Evolutionary conservation across 192 early-diverging fungal species (phyloP).

Genomic region (Radiomyces spectabilis): DNA sequence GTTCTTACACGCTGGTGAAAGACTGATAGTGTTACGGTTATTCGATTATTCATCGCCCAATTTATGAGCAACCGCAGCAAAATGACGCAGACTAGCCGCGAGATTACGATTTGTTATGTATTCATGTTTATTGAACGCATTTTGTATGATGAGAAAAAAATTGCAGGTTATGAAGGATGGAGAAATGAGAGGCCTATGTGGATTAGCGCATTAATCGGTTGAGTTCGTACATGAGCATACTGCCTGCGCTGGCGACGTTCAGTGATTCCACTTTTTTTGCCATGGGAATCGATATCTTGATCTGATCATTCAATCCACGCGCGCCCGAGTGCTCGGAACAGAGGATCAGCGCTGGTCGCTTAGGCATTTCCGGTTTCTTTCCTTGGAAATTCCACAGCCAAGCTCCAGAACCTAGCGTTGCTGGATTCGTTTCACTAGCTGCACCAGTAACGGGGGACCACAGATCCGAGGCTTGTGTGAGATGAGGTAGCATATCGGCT

Average conservation of each 20-base stretch:
- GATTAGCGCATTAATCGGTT: slow-evolving; percentile 18
- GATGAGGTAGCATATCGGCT: slow-evolving; percentile 36
- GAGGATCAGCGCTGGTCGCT: slow-evolving; percentile 30
- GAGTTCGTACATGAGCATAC: slow-evolving; percentile 38
- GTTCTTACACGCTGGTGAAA: too few species aligned
- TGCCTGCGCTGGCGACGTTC: slow-evolving; percentile 35
- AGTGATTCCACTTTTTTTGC: slow-evolving; percentile 31
- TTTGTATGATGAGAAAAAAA: background rate
- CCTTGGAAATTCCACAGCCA: slow-evolving; percentile 17
- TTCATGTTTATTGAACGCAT: too few species aligned
- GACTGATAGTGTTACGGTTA: too few species aligned
- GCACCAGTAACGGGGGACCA: slow-evolving; percentile 6
- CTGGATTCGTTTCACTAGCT: background rate
- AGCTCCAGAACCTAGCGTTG: background rate
- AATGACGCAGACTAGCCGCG: too few species aligned
- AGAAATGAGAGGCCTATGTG: background rate
- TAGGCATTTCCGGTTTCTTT: slow-evolving; percentile 8
- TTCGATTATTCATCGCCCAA: too few species aligned
- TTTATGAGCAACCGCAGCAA: too few species aligned
- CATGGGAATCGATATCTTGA: slow-evolving; percentile 41
- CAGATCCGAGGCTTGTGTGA: background rate
- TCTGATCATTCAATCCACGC: slow-evolving; percentile 9
- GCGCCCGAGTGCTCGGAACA: slow-evolving; percentile 41
- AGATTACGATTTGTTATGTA: too few species aligned
- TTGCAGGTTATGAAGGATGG: background rate